Evolutionary conservation across 1,139 yeast species (phyloP).

Genomic region (Wickerhamomyces sp.): DNA sequence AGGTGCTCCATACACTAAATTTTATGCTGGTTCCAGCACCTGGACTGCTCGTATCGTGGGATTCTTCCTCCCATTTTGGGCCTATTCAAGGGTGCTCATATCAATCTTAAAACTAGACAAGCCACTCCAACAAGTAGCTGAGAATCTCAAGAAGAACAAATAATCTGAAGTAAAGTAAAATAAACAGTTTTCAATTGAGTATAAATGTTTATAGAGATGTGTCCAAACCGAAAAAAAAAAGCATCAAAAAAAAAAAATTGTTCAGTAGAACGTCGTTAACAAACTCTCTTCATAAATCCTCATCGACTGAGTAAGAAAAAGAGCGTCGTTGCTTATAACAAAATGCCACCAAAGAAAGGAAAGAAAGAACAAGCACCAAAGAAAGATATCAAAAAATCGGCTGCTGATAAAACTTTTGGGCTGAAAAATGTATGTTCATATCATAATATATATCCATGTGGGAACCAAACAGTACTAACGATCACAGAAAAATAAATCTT

Average conservation of each 20-base stretch:
- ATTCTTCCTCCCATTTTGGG: conserved; percentile 4
- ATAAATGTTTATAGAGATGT: not conserved
- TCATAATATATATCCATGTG: not conserved
- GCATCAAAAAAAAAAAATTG: not conserved
- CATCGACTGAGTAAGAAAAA: too few species aligned
- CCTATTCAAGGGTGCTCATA: not conserved
- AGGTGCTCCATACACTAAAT: conserved; percentile 1
- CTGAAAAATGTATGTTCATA: conserved; percentile 53
- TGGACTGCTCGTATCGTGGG: conserved; percentile 7
- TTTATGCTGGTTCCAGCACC: conserved; percentile 9
- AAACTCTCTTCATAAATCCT: too few species aligned
- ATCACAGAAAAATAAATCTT: conserved; percentile 70
- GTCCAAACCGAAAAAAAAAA: not conserved
- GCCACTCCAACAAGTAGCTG: not conserved
- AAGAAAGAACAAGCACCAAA: conserved; percentile 52
- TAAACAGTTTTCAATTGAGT: too few species aligned
- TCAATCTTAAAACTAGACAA: not conserved
- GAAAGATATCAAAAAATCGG: conserved; percentile 54
- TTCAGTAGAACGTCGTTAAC: not conserved
- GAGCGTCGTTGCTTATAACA: too few species aligned
- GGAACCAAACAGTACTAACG: not conserved
- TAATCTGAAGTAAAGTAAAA: too few species aligned
- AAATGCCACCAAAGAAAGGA: conserved; percentile 75
- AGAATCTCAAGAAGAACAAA: not conserved
- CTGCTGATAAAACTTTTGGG: conserved; percentile 89